Base-by-base conservation (phyloP, 2,329 filamentous ascomycete species). In the Cladosporium sp. region DNA sequence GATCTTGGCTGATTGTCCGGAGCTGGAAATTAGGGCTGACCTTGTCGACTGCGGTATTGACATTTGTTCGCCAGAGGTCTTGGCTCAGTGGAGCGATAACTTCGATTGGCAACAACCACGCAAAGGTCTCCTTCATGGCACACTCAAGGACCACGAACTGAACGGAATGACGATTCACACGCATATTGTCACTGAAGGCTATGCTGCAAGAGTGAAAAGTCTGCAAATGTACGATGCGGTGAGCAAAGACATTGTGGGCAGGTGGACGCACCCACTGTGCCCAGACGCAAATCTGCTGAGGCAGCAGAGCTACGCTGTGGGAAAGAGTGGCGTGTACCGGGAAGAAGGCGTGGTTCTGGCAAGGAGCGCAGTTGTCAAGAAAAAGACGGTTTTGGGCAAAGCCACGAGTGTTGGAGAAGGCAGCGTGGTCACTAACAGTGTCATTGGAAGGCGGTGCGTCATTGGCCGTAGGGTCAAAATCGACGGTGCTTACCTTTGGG, bases 161-260 rank as follows among this genome's bases (percentile, higher is more conserved):
- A 97, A 97, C 73, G 92, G 92, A 60, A 96, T 97, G 78, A 92
- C 91, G n/a, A 90, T 99, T 55, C 92, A 97, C 72, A 88, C 91
- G 2, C 89, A 97, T 67, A 88, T 97, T 63, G 80, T 95, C 45
- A 83, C 86, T 37, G 84, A 92, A 54, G 86, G 90, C 60, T 99
- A 97, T 70, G 90, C 91, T 1, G 92, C 92, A 1, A 83, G 94
- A 63, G 92, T 91, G 12, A 88, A 85, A 70, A 96, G 92, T 69
- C 80, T 97, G 22, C 89, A 90, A 69, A 87, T 92, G 69, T 99
- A 97, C 76, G 91, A 96, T 69, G 85, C 92, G 30, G 85, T 99
- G 56, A 92, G 86, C 72, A 88, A 86, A 68, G 93, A 97, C 70
- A 83, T 97, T n/a, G 80, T 96, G 14, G 85, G 85, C 50, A 83